Conservation (phyloP, 2,329 filamentous ascomycete genomes). For the Cadophora gregata region DNA sequence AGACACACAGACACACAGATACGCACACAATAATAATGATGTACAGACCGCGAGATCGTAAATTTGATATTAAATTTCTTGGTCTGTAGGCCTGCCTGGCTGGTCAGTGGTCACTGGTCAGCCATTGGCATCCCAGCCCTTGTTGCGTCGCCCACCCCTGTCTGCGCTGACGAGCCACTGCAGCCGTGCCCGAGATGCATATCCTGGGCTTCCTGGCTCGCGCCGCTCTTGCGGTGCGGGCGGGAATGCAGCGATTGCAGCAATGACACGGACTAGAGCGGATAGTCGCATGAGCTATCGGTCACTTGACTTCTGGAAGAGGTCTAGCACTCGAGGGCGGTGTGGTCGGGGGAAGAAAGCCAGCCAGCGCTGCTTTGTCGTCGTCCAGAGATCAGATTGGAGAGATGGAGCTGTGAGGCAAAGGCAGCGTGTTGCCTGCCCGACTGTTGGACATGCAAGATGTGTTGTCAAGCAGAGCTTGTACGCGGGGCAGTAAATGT, state of each 20-base stretch:
- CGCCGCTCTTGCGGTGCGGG: constrained; percentile 39
- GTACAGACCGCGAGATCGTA: no score
- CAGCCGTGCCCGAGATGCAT: constrained; percentile 33
- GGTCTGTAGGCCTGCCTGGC: background rate
- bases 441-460: constrained; percentile 30
- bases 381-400: background rate
- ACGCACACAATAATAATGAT: no score
- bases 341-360: constrained; percentile 22
- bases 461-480: constrained; percentile 33
- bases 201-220: constrained; percentile 31
- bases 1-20: background rate
- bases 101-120: background rate
- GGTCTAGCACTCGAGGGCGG: constrained; percentile 31
- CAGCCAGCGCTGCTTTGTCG: constrained; percentile 9
- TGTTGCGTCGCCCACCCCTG: no score
- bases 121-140: background rate
- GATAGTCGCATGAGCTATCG: constrained; percentile 38
- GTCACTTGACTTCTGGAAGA: constrained; percentile 37
- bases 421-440: constrained; percentile 5
- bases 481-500: background rate
- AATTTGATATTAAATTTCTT: no score
- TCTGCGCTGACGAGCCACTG: constrained; percentile 1
- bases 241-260: constrained; percentile 36
- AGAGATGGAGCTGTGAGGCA: constrained; percentile 4
- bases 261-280: constrained; percentile 37